These are phyloP conservation scores for Ricinus communis DNA, from an alignment of 345 rosid species.

Conservation along the genomic window DNA sequence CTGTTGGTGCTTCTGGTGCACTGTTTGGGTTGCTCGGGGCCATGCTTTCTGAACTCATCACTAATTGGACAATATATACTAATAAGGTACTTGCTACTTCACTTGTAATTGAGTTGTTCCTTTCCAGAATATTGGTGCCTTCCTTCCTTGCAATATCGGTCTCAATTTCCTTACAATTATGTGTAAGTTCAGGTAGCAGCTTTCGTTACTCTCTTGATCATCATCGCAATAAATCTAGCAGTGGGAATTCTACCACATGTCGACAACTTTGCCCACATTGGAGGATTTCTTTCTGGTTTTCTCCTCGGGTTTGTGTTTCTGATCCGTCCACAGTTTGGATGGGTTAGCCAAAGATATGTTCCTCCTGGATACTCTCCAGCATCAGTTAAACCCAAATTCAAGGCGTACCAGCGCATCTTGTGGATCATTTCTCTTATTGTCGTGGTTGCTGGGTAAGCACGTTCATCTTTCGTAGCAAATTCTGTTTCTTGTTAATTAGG, in stretches of 20 bases:
- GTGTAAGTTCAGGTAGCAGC: slow-evolving; percentile 52
- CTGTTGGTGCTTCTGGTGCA: slow-evolving; percentile 98
- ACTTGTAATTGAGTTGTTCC: neutral
- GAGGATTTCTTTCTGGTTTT: slow-evolving; percentile 87
- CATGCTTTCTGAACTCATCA: slow-evolving; percentile 95
- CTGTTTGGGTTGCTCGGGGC: slow-evolving; percentile 91
- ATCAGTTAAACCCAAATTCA: slow-evolving; percentile 53
- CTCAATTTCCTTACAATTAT: neutral
- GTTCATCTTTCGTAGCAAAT: neutral
- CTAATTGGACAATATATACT: slow-evolving; percentile 88
- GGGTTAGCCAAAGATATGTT: slow-evolving; percentile 58
- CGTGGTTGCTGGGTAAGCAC: slow-evolving; percentile 67
- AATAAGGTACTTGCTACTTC: slow-evolving; percentile 53
- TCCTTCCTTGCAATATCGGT: neutral
- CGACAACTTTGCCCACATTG: slow-evolving; percentile 96
- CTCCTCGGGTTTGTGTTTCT: slow-evolving; percentile 83
- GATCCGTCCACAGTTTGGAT: slow-evolving; percentile 84
- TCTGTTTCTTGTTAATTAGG: neutral
- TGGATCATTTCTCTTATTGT: slow-evolving; percentile 76
- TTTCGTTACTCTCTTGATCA: slow-evolving; percentile 65
- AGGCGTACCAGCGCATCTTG: slow-evolving; percentile 61
- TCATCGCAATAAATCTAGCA: slow-evolving; percentile 77
- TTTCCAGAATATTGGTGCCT: neutral
- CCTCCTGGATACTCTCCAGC: slow-evolving; percentile 32
- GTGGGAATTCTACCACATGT: slow-evolving; percentile 92